Percentiles rank a stretch among this genome's conserved stretches.
These are phyloP conservation scores for Cardiospermum halicacabum DNA, from an alignment of 345 rosid genomes.

Conservation along the genomic window DNA sequence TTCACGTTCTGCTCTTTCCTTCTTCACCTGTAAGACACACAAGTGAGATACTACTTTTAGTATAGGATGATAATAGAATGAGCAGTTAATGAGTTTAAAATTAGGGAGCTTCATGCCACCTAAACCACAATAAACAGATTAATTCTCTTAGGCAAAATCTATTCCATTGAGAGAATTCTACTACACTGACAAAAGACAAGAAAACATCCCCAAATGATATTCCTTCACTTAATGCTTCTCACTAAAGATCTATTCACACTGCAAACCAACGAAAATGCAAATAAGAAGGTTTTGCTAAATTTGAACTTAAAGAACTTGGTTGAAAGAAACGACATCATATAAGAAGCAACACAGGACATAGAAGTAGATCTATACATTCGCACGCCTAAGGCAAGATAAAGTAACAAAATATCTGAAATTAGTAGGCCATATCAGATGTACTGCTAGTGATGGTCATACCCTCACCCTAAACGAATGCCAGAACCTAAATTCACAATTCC, in stretches of 20 bases:
- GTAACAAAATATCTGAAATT: not conserved
- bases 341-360: not conserved
- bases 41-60: not conserved
- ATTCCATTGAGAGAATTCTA: not conserved
- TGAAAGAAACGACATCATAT: not conserved
- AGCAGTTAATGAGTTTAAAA: not conserved
- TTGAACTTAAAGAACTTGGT: not conserved
- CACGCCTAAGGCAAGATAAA: not conserved
- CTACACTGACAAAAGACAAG: not conserved
- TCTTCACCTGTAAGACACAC: constrained; percentile 57
- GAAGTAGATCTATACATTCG: not conserved
- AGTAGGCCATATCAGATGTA: not conserved
- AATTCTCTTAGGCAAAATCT: not conserved
- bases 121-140: not conserved
- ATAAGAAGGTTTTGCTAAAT: not conserved
- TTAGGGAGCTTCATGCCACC: not conserved
- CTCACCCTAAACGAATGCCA: not conserved
- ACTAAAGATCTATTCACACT: not conserved
- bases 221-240: no score
- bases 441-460: not conserved
- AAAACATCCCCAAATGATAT: not conserved
- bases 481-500: not conserved
- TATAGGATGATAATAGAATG: not conserved
- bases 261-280: not conserved
- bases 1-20: constrained; percentile 77